These are phyloP conservation scores for Ichthyophthirius multifiliis DNA, from an alignment of 169 alveolate species.

Conservation along the genomic window DNA sequence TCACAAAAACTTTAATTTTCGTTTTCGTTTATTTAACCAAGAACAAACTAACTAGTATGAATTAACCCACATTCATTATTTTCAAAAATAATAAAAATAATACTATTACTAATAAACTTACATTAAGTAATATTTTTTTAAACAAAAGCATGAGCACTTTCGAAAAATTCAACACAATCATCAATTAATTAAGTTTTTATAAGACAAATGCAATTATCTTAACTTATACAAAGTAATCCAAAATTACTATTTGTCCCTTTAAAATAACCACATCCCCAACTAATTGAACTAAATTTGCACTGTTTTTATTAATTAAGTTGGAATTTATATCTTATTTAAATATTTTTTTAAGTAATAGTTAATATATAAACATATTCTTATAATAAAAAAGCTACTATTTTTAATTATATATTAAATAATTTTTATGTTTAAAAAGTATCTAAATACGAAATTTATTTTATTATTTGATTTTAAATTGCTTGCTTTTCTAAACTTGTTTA, in stretches of 20 bases:
- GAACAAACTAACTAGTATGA: not conserved
- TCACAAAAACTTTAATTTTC: not conserved
- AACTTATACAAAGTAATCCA: not conserved
- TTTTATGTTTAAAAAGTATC: not conserved
- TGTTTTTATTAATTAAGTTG: not conserved
- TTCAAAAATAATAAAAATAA: not conserved
- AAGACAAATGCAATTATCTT: not conserved
- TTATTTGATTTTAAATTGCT: not conserved
- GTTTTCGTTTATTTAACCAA: not conserved
- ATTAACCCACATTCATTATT: slow-evolving; percentile 1
- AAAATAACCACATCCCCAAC: slow-evolving; percentile 1
- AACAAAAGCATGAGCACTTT: not conserved
- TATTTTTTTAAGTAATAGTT: not conserved
- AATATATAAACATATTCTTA: not conserved
- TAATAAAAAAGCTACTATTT: not conserved
- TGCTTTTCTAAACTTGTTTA: not conserved
- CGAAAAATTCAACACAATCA: not conserved
- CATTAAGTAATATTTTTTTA: not conserved
- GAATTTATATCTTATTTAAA: not conserved
- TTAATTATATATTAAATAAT: not conserved
- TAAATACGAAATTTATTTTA: not conserved
- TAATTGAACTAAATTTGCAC: not conserved
- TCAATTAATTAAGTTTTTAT: not conserved
- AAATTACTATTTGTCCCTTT: not conserved
- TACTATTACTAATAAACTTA: not conserved